Evolutionary conservation across 306 rosid species (phyloP).

Genomic region (Pachyrhizus erosus): DNA sequence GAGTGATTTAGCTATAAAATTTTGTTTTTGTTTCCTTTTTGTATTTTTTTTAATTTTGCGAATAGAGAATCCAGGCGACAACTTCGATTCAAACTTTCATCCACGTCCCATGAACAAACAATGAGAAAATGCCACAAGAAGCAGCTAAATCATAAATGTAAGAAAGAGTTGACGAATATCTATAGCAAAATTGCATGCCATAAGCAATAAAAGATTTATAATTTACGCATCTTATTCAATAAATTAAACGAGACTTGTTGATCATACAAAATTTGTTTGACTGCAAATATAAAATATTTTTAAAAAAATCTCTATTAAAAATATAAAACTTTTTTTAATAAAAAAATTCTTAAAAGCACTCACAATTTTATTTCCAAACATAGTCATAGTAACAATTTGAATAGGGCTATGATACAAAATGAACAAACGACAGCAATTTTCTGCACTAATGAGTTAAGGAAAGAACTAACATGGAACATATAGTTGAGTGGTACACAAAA

Average conservation of each 20-base stretch:
- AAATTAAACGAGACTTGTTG: no score
- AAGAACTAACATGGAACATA: conserved; percentile 10
- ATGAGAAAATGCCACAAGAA: not conserved
- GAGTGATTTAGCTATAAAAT: not conserved
- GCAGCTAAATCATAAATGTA: not conserved
- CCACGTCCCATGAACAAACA: not conserved
- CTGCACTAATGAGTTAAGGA: not conserved
- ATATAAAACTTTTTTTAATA: no score
- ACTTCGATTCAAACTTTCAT: not conserved
- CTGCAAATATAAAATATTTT: no score
- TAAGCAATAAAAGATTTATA: no score
- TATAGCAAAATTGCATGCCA: not conserved
- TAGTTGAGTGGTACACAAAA: not conserved
- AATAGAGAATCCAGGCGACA: not conserved
- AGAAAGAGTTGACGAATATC: not conserved
- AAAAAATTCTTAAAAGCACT: no score
- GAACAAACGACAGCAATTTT: not conserved
- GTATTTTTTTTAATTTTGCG: not conserved
- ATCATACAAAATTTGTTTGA: no score
- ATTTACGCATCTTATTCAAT: no score
- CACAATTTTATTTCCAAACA: no score
- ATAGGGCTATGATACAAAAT: not conserved
- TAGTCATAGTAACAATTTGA: not conserved
- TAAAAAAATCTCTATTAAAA: no score
- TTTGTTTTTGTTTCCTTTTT: not conserved